Base-by-base conservation (phyloP, 176 grass and related monocot genomes). In the Carex pumila region DNA sequence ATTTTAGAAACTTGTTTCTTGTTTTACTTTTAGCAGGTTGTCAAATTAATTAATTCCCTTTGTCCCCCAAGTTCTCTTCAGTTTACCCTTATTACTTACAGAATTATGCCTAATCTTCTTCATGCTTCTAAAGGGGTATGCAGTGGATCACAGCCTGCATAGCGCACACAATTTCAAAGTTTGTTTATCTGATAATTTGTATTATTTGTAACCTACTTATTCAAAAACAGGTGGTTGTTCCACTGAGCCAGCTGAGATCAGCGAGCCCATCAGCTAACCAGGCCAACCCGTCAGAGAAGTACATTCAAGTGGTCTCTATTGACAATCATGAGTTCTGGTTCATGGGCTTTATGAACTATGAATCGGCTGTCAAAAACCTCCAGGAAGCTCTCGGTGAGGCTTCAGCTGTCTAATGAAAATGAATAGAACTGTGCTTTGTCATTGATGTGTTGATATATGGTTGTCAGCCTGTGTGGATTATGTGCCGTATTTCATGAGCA, bases 271-370 rank as follows among this genome's bases (percentile, higher is more conserved):
- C 91, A 0, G 85, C 87, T 34, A 95, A 93, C 83, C 91, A 71
- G 86, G 92, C 71, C 87, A 99, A 99, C 34, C 56, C 91, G 60
- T 84, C 85, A 58, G 93, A 99, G 84, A 99, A 99, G 72, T 99
- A 95, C 72, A 88, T 99, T 79, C 96, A 95, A 86, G 91, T 99
- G 81, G 93, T 92, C 12, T 99, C 91, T 12, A 55, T 90, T 30
- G 96, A 99, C 81, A 95, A 95, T 61, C 96, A 99, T 37, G 96
- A 99, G 62, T 99, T 99, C 84, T 99, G 96, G 96, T 99, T 95
- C 85, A 91, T 99, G 91, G 93, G 96, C 73, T 90, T 99, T 22
- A 91, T 99, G 70, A 95, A 94, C 91, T 99, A 99, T 0, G 96
- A 99, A 47, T 93, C 49, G 37, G 96, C 93, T 17, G 93, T 99